phyloP scores from a whole-genome alignment of 768 basidiomycete species.

The Neoboletus brunneissimus region DNA sequence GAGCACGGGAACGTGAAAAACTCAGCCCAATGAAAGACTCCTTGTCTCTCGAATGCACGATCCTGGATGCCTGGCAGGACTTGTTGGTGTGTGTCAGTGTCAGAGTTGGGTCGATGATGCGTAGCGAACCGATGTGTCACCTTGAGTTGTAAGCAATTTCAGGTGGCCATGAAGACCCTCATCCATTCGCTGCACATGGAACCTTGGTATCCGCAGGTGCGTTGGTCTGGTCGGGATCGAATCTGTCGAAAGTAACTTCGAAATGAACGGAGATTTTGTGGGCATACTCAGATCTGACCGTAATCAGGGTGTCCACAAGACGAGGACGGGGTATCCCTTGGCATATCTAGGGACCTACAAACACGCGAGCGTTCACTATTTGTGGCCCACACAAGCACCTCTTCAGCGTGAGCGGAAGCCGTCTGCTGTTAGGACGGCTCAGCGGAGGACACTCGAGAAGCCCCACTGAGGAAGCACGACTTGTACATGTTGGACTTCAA shows the following conservation, averaged over 20 bases:
- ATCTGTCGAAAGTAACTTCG: background rate
- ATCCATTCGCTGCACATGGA: background rate
- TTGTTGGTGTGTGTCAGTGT: background rate
- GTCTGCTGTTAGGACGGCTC: too few species aligned
- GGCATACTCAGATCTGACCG: background rate
- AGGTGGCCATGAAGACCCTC: background rate
- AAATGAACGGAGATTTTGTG: background rate
- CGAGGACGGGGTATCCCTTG: background rate
- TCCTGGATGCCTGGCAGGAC: background rate
- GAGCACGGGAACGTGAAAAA: background rate
- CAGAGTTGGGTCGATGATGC: background rate
- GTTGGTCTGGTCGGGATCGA: too few species aligned
- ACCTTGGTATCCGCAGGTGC: background rate
- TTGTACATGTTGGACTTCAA: background rate
- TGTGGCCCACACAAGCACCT: background rate
- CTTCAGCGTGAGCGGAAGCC: background rate
- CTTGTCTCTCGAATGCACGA: background rate
- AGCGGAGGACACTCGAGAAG: background rate
- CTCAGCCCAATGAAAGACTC: background rate
- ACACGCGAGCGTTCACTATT: background rate
- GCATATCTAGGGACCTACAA: background rate
- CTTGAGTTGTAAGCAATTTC: background rate
- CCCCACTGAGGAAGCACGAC: background rate
- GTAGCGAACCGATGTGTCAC: background rate
- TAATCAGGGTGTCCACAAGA: too few species aligned